A percentile compares a stretch with the other conserved stretches of the same genome.
phyloP scores from a whole-genome alignment of 2,329 filamentous ascomycete species.

The Saccharata proteae region DNA sequence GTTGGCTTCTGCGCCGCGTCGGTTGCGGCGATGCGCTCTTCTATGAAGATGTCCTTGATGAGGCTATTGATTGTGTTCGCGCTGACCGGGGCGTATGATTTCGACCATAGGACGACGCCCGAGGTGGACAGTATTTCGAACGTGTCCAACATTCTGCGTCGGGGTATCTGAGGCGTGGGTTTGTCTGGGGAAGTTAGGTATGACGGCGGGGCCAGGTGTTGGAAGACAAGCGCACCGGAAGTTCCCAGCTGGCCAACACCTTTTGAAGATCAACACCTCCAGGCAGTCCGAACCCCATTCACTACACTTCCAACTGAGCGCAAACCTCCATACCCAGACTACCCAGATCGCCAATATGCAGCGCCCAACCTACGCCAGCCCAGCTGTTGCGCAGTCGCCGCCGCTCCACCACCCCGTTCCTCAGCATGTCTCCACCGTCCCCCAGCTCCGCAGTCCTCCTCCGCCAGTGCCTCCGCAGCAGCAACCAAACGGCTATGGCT shows the following conservation, averaged over 20 bases:
- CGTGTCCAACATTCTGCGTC: conserved; percentile 66
- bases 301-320: conserved; percentile 1
- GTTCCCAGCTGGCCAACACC: not conserved
- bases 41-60: conserved; percentile 94
- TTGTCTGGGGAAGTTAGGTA: conserved; percentile 7
- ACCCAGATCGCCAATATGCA: conserved; percentile 59
- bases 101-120: conserved; percentile 93
- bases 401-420: conserved; percentile 94
- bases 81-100: conserved; percentile 68
- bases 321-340: conserved; percentile 2
- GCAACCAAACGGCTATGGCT: conserved; percentile 55
- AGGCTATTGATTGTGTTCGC: conserved; percentile 82
- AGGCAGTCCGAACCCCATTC: no score
- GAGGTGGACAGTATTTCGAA: conserved; percentile 96
- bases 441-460: conserved; percentile 88
- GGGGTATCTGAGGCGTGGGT: conserved; percentile 6
- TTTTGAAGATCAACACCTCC: not conserved
- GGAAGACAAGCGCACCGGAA: conserved; percentile 11
- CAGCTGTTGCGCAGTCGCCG: conserved; percentile 67
- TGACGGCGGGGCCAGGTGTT: conserved; percentile 8
- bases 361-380: conserved; percentile 65
- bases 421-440: conserved; percentile 96
- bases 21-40: conserved; percentile 63
- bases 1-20: conserved; percentile 54
- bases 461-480: conserved; percentile 76